These are phyloP conservation scores for Bimuria novae-zelandiae DNA, from an alignment of 2,329 filamentous ascomycete species.

Conservation along the genomic window DNA sequence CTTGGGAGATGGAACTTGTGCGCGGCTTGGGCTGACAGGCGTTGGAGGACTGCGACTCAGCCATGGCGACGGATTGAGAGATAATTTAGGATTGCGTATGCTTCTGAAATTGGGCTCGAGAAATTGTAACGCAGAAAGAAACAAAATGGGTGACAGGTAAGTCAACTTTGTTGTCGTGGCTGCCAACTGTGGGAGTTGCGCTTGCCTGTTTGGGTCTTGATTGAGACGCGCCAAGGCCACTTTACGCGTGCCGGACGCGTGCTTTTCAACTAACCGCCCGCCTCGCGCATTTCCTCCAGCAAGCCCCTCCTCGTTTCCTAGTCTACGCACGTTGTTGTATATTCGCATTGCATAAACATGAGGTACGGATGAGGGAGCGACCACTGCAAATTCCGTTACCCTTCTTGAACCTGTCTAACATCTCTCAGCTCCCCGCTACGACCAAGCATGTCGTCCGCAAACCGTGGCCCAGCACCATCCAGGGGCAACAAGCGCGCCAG, in stretches of 20 bases:
- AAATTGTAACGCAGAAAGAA: background rate
- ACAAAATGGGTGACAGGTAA: background rate
- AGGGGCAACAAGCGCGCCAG: slow-evolving; percentile 69
- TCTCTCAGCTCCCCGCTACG: slow-evolving; percentile 75
- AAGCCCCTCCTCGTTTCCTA: slow-evolving; percentile 7
- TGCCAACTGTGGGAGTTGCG: background rate
- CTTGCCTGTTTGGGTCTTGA: slow-evolving; percentile 11
- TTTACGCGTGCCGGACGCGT: slow-evolving; percentile 12
- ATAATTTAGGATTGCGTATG: background rate
- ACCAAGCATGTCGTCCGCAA: slow-evolving; percentile 80
- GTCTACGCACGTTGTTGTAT: slow-evolving; percentile 7
- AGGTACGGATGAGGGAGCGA: slow-evolving; percentile 20
- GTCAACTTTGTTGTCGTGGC: background rate
- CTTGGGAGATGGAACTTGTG: slow-evolving; percentile 49
- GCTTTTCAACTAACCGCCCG: slow-evolving; percentile 11
- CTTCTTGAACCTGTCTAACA: slow-evolving; percentile 24
- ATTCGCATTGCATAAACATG: slow-evolving; percentile 21
- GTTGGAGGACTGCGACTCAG: slow-evolving; percentile 30
- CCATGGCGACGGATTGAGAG: slow-evolving; percentile 22
- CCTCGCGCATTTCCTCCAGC: slow-evolving; percentile 6
- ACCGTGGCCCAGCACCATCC: slow-evolving; percentile 67
- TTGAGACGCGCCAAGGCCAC: slow-evolving; percentile 13
- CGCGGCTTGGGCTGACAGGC: slow-evolving; percentile 33
- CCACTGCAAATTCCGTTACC: slow-evolving; percentile 24
- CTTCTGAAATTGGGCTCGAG: background rate